Evolutionary conservation across 331 rosid genomes (phyloP), one percentile per base, ranked within the genome.

Genomic region (Malus hybrid): DNA sequence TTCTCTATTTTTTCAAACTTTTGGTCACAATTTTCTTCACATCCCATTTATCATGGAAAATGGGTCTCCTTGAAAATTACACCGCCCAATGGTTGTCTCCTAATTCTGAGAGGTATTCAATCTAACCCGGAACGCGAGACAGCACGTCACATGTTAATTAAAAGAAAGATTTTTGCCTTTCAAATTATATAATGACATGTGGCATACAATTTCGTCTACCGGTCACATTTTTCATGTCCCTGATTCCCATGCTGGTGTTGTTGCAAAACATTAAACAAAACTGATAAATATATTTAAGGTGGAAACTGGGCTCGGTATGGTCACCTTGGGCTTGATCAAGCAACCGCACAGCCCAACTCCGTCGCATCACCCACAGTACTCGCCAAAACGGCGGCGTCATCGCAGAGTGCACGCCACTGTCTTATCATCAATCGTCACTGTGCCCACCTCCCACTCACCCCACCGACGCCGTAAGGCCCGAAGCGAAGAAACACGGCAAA

Each of bases 401-500:
- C 18, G 2, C 2, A 12, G 20, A 52, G 66, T 11, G 33, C 22
- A 15, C 16, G 16, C 24, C 46, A 64, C 69, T 13, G 42, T 46
- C 31, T 44, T 24, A 32, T 19, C 55, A 11, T 20, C 54, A 72
- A 5, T 2, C 9, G 22, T n/a, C 22, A 22, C 31, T 19, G 56
- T 12, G 55, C 24, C 27, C 13, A 24, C 19, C 1, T 32, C 31
- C 68, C 42, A 39, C 69, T 71, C 6, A 54, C 55, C 18, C 48
- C 14, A 54, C 29, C 36, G 62, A 32, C 68, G 18, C 7, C 63
- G 28, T 22, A 66, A 24, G 22, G 48, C 7, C 66, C 20, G 33
- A 75, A 32, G 65, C 55, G 39, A 8, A 52, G 11, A 65, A 36
- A 32, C 46, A 91, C 87, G 94, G 91, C 87, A 82, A 87, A 87